These are phyloP conservation scores for Vigna trinervia DNA, from an alignment of 306 rosid genomes.

Conservation along the genomic window DNA sequence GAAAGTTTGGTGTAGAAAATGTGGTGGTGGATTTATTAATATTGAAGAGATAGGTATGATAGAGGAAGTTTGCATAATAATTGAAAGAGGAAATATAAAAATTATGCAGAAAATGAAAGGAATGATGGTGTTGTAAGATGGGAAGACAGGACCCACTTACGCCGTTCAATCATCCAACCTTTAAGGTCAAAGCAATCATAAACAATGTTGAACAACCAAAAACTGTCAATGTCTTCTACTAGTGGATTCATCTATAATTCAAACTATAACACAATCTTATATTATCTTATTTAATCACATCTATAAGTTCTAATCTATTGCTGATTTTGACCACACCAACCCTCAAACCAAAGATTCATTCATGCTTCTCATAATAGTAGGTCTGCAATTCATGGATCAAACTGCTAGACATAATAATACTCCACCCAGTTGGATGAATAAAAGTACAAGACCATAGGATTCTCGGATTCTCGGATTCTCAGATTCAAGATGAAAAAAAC, in stretches of 20 bases:
- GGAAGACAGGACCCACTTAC: constrained; percentile 67
- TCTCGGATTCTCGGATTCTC: constrained; percentile 11
- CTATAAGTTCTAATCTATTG: no score
- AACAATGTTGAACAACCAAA: constrained; percentile 40
- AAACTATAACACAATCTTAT: no score
- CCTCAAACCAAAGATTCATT: neutral
- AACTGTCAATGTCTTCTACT: constrained; percentile 49
- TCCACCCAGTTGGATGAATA: neutral
- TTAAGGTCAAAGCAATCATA: constrained; percentile 73
- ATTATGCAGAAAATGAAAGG: constrained; percentile 49
- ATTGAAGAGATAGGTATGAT: constrained; percentile 53
- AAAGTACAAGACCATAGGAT: constrained; percentile 3
- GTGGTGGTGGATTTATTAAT: constrained; percentile 12
- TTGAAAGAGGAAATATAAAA: constrained; percentile 46
- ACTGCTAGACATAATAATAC: neutral
- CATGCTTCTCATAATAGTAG: neutral
- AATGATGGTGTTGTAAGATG: constrained; percentile 61
- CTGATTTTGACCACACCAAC: neutral
- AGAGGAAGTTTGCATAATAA: constrained; percentile 16
- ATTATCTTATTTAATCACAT: no score
- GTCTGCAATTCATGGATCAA: neutral
- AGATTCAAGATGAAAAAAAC: neutral
- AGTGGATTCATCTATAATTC: constrained; percentile 34
- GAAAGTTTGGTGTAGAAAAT: neutral
- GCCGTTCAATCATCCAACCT: constrained; percentile 77